Evolutionary conservation across 805 yeast genomes (phyloP), one percentile per base, ranked within the genome.

Genomic region (Cyberlindnera amylophila): DNA sequence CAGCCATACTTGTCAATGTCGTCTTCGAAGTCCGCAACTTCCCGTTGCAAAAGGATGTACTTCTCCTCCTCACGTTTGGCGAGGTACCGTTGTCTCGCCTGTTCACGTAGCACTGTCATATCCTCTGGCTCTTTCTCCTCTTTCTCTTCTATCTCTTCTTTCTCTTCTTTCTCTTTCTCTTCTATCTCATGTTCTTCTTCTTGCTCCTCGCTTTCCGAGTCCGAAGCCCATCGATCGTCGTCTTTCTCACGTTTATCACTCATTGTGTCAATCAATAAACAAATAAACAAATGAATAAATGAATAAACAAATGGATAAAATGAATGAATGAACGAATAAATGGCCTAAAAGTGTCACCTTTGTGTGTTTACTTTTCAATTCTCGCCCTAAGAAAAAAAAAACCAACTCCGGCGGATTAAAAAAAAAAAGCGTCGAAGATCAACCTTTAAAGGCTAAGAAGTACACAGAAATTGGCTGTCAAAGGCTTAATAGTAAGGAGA

Each of bases 1-100:
- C 82, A 77, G 1, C 86, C 85, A 50, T 71, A 64, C 45, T 64
- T 54, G 14, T 65, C 52, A 14, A 78, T 69, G 52, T 76, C 79
- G 13, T 64, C 62, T 52, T 79, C 82, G 28, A 73, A 63, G 9
- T 67, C 73, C 3, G 56, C 58, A 12, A 82, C 63, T 38, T 80
- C 86, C 32, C 62, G 62, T 34, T 69, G 66, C 13, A 79, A 43
- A 13, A 72, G 53, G 11, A 63, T 51, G 14, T 72, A 54, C 50
- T 74, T 70, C 48, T 71, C 69, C 42, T 67, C 66, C 44, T 79
- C 81, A 40, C 82, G 63, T 34, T 68, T 65, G 3, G 67, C 57
- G 21, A 77, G 61, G 45, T 76, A 77, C 11, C 62, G 57, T 42
- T 73, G 77, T 34, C 82, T 63, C 0, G 82, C 78, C 4, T 68